These are phyloP conservation scores for Ziziphus jujuba DNA, from an alignment of 306 rosid genomes.

Conservation along the genomic window DNA sequence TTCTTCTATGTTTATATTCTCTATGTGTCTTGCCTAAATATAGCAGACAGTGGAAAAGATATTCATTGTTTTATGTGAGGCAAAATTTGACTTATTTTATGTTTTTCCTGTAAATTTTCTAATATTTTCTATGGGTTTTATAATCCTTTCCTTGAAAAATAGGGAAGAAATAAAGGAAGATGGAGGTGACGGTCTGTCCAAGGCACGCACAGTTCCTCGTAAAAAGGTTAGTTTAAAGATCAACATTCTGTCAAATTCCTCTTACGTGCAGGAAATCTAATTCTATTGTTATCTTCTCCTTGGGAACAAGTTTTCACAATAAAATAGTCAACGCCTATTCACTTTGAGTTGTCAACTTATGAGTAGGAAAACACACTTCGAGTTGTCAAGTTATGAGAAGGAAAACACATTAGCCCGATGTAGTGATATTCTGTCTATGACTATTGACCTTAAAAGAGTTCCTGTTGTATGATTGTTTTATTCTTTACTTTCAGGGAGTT, in stretches of 20 bases:
- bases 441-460: no score
- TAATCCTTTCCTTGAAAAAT: constrained; percentile 22
- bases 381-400: background rate
- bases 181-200: constrained; percentile 22
- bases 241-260: background rate
- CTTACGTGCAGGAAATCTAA: background rate
- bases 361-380: background rate
- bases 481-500: no score
- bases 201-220: constrained; percentile 41
- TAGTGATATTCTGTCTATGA: background rate
- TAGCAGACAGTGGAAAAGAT: no score
- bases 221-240: constrained; percentile 48
- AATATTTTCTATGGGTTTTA: background rate
- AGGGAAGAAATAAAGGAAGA: constrained; percentile 34
- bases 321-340: background rate
- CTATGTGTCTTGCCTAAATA: background rate
- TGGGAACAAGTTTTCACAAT: background rate
- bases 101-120: background rate
- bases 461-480: no score
- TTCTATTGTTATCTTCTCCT: background rate
- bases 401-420: background rate
- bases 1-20: constrained; percentile 3
- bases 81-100: background rate
- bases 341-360: background rate
- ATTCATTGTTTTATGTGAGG: background rate